These are phyloP conservation scores for Takashimella tepidaria DNA, from an alignment of 1,284 basidiomycete genomes.

Conservation along the genomic window DNA sequence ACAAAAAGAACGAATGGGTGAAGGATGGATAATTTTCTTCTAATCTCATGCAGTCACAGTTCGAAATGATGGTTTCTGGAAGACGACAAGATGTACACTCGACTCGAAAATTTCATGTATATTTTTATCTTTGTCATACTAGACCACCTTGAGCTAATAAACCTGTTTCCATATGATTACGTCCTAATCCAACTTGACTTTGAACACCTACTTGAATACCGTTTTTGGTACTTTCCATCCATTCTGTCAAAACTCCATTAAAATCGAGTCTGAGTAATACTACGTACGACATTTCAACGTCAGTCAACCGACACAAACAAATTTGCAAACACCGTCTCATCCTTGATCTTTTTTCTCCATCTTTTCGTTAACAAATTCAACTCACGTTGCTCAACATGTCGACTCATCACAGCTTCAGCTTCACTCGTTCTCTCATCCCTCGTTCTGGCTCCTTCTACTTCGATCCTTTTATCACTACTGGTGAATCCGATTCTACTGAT, in stretches of 20 bases:
- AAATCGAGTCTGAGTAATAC: conserved; percentile 76
- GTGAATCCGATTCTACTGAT: too few relatives aligned
- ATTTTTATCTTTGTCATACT: too few relatives aligned
- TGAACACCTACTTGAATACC: conserved; percentile 1
- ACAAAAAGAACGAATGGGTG: too few relatives aligned
- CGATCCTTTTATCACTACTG: neutral
- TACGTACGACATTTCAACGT: conserved; percentile 6
- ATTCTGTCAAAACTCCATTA: conserved; percentile 68
- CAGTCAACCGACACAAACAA: too few relatives aligned
- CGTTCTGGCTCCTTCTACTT: conserved; percentile 23
- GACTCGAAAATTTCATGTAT: too few relatives aligned
- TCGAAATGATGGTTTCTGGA: too few relatives aligned
- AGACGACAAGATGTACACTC: too few relatives aligned
- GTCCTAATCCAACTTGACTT: conserved; percentile 14
- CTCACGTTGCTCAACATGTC: conserved; percentile 67
- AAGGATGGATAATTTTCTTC: too few relatives aligned
- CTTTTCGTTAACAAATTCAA: neutral
- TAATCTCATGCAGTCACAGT: too few relatives aligned
- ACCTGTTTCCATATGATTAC: too few relatives aligned
- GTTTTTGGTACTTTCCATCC: conserved; percentile 23
- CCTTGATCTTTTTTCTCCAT: neutral
- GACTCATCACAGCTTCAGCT: conserved; percentile 58
- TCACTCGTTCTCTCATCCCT: conserved; percentile 50
- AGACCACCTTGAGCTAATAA: conserved; percentile 27
- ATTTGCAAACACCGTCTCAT: too few relatives aligned